Percentiles rank a stretch among this genome's conserved stretches.
Evolutionary conservation across 2,329 filamentous ascomycete genomes (phyloP).

Genomic region (Setomelanomma holmii): DNA sequence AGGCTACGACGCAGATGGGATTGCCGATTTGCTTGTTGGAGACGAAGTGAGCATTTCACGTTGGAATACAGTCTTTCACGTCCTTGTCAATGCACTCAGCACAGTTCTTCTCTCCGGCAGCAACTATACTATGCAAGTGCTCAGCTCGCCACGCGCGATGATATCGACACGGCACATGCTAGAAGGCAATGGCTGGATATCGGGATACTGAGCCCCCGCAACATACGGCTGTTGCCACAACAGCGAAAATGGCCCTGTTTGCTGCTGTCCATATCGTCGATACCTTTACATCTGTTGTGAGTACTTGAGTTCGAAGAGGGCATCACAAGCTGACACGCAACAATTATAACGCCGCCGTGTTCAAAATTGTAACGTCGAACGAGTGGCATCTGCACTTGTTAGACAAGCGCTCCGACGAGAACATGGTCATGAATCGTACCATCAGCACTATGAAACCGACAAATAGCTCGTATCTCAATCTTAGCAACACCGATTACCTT

Average conservation of each 20-base stretch:
- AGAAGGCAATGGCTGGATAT: slow-evolving; percentile 48
- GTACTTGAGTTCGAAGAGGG: not conserved
- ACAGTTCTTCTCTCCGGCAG: slow-evolving; percentile 23
- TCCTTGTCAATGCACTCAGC: slow-evolving; percentile 58
- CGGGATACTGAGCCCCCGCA: slow-evolving; percentile 53
- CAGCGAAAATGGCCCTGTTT: slow-evolving; percentile 7
- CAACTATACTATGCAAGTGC: slow-evolving; percentile 36
- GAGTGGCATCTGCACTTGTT: slow-evolving; percentile 16
- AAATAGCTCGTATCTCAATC: not conserved
- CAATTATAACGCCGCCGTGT: slow-evolving; percentile 31
- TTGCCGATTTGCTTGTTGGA: not conserved
- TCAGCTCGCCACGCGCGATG: slow-evolving; percentile 25
- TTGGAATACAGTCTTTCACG: slow-evolving; percentile 43
- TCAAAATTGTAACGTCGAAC: slow-evolving; percentile 15
- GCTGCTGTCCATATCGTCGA: slow-evolving; percentile 32
- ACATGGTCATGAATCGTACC: not conserved
- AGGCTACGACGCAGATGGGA: not conserved
- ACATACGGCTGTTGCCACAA: slow-evolving; percentile 27
- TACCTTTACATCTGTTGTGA: slow-evolving; percentile 49
- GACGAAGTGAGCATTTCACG: not conserved
- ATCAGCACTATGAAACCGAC: not conserved
- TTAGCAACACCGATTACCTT: not conserved
- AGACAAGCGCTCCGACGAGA: not conserved
- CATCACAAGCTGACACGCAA: not conserved
- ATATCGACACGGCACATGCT: slow-evolving; percentile 27